Base-by-base conservation (phyloP, 148 eudicot genomes). In the Rhododendron vialii region DNA sequence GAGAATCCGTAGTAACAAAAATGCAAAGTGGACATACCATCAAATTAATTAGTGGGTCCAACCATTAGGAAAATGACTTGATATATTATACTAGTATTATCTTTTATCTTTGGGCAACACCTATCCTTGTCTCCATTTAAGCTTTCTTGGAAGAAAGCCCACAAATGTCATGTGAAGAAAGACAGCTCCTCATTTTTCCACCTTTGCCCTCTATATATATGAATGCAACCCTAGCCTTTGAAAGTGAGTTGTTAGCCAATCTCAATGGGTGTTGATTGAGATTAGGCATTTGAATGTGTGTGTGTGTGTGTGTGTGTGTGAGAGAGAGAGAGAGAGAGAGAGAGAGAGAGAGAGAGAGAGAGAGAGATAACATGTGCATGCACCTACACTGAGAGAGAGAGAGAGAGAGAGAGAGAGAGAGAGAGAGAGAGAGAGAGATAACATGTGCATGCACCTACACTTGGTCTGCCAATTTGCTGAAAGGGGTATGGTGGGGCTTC, bases 221-320 rank as follows among this genome's bases (percentile, higher is more conserved):
- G 5, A 26, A 1, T n/a, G 26, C 1, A 18, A 28, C 77, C 18
- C 26, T 35, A 20, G 18, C 47, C 80, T 48, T 28, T 47, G 22
- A 22, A 55, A 53, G 81, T 73, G 79, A 74, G 79, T 84, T 76
- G 86, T 76, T 84, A 48, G 18, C 80, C 51, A 73, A 78, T 50
- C 53, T 53, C 15, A 81, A 36, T 18, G 78, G 50, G 3, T 28
- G 80, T 4, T 75, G 86, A 50, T 84, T 5, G 51, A 51, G 86
- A 55, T 50, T 50, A 12, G 15, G 14, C 3, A 51, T 51, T 51
- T 51, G 15, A 12, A 51, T 51, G 14, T 51, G n/a, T n/a, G n/a
- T n/a, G n/a, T n/a, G n/a, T n/a, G n/a, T n/a, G n/a, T n/a, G n/a
- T n/a, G n/a, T n/a, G n/a, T n/a, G n/a, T n/a, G n/a, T n/a, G 30